Evolutionary conservation across 768 basidiomycete genomes (phyloP), one percentile per base, ranked within the genome.

Genomic region (Amanita jacksonii): DNA sequence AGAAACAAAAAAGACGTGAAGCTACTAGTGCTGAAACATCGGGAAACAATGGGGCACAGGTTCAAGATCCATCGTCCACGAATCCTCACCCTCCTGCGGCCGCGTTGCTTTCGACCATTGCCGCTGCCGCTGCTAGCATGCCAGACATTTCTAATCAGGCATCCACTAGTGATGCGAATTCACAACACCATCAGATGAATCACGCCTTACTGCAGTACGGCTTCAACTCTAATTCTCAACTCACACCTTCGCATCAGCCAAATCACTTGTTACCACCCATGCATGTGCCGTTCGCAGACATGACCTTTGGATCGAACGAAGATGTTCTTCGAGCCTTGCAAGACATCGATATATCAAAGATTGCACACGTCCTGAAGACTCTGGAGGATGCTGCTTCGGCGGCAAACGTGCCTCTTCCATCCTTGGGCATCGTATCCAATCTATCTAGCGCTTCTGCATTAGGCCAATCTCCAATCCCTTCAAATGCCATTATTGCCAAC

Each of bases 311-410:
- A 9, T 81, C 81, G 19, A 83, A 76, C 52, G 85, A 88, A 38
- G 81, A 85, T 48, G 73, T 88, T 35, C 62, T 87, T 34, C 82
- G 79, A 25, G 77, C 76, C 8, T 60, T 88, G 38, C 84, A 87
- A 56, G 76, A 79, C 38, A 64, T 87, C 48, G 85, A 88, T 51
- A 66, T 82, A 45, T 69, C 79, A 41, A 85, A 79, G 62, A 74
- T 88, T 45, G 74, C 81, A 0, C 71, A 66, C 43, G 80, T 78
- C 8, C 66, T 88, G 46, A 80, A 76, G 57, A 73, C 74, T 6
- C 62, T 85, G 1, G 76, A 76, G 7, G 81, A 81, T 25, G 75
- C 74, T 13, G 68, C 76, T 1, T 64, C 68, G 19, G 64, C 67
- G 8, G 64, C 69, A 13, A 70, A 63, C 46, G 53, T 59, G 3